Evolutionary conservation across 2,329 filamentous ascomycete species (phyloP), one percentile per base, ranked within the genome.

Genomic region (Setomelanomma holmii): DNA sequence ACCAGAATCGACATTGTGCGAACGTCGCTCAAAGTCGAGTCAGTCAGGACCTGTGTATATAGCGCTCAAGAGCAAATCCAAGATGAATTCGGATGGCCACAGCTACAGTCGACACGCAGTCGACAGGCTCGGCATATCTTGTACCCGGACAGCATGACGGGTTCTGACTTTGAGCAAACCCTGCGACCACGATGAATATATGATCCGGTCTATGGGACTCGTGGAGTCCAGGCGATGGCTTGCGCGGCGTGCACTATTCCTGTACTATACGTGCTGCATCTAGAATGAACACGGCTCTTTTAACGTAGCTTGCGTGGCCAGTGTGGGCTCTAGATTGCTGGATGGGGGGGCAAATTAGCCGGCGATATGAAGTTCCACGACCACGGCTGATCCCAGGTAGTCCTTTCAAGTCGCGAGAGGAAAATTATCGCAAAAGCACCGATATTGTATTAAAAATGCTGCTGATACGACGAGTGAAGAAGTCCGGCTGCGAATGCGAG

Each of bases 1-100:
- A 82, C 70, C 36, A 82, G 71, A 14, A 82, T 64, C n/a, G 68
- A 72, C 67, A 72, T 72, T 23, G 17, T 40, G 12, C 16, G 7
- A 10, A 20, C 14, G 5, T 30, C 16, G 11, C 10, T 2, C 40
- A 34, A 43, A 33, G 14, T 23, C n/a, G 16, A 33, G 7, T 12
- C 6, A 8, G 12, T 11, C 6, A 4, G 22, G 24, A 8, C 19
- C 17, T 47, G 34, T 47, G 45, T 47, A 47, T 17, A 6, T 5
- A 3, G 7, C 27, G 14, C 16, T n/a, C 17, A 12, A 19, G 4
- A 21, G 21, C 3, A 43, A 34, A 11, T n/a, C n/a, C 5, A 8
- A 21, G 21, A 33, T 11, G 19, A 19, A n/a, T 34, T 23, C 17
- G 14, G 36, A 34, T n/a, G 3, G 7, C 34, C 34, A 36, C 8